phyloP scores from a whole-genome alignment of 2,329 filamentous ascomycete genomes.

The Colletotrichum tropicale region DNA sequence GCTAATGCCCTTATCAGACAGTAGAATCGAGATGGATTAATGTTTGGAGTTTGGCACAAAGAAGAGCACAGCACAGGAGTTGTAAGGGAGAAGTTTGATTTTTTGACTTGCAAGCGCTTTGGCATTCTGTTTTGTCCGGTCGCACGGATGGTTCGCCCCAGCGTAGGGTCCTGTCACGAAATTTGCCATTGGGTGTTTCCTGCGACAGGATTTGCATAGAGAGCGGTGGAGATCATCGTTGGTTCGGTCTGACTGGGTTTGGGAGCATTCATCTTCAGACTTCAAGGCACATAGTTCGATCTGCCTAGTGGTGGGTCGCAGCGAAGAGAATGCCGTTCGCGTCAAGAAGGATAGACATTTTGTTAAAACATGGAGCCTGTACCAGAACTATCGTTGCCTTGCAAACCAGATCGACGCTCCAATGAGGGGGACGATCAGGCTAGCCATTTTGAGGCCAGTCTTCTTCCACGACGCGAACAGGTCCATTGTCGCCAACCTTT shows the following conservation, averaged over 20 bases:
- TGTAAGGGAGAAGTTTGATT: background rate
- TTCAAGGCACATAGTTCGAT: background rate
- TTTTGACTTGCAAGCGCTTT: background rate
- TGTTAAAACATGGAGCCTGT: background rate
- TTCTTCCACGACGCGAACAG: background rate
- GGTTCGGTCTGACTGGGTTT: background rate
- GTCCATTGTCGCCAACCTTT: constrained; percentile 20
- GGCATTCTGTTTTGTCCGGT: background rate
- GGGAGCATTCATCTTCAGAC: background rate
- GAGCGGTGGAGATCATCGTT: background rate
- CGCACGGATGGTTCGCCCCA: background rate
- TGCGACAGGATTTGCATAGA: background rate
- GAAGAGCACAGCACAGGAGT: background rate
- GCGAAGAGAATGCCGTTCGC: background rate
- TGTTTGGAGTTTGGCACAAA: background rate
- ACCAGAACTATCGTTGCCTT: background rate
- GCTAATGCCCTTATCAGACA: background rate
- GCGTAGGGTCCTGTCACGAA: background rate
- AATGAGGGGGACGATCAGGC: background rate
- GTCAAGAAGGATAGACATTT: background rate
- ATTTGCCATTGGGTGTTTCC: background rate
- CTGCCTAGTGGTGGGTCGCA: background rate
- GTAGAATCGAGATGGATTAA: background rate
- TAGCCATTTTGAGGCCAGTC: background rate
- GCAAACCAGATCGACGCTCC: background rate